These are phyloP conservation scores for Aspergillus cavernicola DNA, from an alignment of 495 filamentous ascomycete species.

Conservation along the genomic window DNA sequence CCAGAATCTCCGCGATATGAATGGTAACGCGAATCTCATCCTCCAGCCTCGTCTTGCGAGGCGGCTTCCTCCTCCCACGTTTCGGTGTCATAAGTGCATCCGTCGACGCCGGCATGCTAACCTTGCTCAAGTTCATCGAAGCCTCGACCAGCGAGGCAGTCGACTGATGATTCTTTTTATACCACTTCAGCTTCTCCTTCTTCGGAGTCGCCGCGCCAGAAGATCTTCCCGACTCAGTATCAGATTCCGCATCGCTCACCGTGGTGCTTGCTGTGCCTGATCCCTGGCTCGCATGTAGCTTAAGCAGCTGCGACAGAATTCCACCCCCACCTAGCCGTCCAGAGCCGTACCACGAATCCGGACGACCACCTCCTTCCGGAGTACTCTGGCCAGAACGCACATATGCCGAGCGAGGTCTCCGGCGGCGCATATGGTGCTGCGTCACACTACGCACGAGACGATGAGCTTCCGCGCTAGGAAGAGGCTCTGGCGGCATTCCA, in stretches of 20 bases:
- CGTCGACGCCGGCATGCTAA: slow-evolving; percentile 29
- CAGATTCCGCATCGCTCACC: slow-evolving; percentile 37
- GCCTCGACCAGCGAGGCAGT: slow-evolving; percentile 42
- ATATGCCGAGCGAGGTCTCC: slow-evolving; percentile 34
- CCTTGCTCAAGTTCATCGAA: slow-evolving; percentile 47
- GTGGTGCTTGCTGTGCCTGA: slow-evolving; percentile 30
- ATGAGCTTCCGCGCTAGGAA: slow-evolving; percentile 39
- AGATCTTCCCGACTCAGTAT: slow-evolving; percentile 35
- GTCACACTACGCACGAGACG: slow-evolving; percentile 42
- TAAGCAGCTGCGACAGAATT: slow-evolving; percentile 39
- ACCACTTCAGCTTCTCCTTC: slow-evolving; percentile 61
- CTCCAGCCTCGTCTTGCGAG: slow-evolving; percentile 53
- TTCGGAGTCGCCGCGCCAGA: slow-evolving; percentile 54
- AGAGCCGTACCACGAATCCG: slow-evolving; percentile 30
- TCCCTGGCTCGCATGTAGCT: slow-evolving; percentile 32
- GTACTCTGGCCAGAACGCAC: slow-evolving; percentile 38
- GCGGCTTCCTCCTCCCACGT: slow-evolving; percentile 26
- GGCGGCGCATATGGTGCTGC: slow-evolving; percentile 29
- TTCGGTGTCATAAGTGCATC: slow-evolving; percentile 32
- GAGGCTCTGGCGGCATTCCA: slow-evolving; percentile 21
- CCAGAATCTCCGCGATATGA: slow-evolving; percentile 83
- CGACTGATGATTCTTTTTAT: slow-evolving; percentile 50
- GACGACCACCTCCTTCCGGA: slow-evolving; percentile 30
- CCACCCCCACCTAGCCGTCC: slow-evolving; percentile 31
- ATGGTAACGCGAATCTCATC: slow-evolving; percentile 72